phyloP scores from a whole-genome alignment of 345 rosid genomes.

The Lepidium didymum region DNA sequence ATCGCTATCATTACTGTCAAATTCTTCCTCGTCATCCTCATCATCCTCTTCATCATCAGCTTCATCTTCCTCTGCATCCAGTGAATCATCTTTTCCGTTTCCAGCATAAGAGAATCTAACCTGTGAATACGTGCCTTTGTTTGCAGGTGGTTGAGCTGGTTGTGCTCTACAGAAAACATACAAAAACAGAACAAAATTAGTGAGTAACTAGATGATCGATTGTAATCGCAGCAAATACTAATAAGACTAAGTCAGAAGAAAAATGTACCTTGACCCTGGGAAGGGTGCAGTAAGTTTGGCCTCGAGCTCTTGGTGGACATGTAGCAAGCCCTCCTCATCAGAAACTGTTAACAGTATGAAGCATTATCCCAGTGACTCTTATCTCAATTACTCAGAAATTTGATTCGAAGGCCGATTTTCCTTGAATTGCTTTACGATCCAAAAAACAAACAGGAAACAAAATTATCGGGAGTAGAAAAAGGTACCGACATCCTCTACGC shows the following conservation, averaged over 20 bases:
- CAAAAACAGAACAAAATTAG: not conserved
- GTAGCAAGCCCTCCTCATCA: slow-evolving; percentile 83
- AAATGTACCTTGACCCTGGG: slow-evolving; percentile 43
- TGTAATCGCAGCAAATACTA: not conserved
- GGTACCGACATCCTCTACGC: slow-evolving; percentile 99
- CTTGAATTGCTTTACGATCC: slow-evolving; percentile 10
- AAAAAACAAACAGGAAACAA: slow-evolving; percentile 6
- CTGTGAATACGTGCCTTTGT: slow-evolving; percentile 83
- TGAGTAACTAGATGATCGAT: not conserved
- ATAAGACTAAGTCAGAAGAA: not conserved
- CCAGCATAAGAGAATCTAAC: slow-evolving; percentile 91
- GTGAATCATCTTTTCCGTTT: slow-evolving; percentile 40
- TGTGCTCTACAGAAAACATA: slow-evolving; percentile 41
- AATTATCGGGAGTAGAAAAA: slow-evolving; percentile 30
- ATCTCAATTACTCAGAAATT: not conserved
- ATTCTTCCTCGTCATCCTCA: slow-evolving; percentile 82
- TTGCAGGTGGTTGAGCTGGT: slow-evolving; percentile 50
- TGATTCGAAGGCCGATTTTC: not conserved
- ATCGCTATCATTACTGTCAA: slow-evolving; percentile 85
- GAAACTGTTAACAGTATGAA: slow-evolving; percentile 51
- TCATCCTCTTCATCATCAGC: slow-evolving; percentile 71
- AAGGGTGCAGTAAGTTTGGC: slow-evolving; percentile 62
- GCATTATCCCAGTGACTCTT: slow-evolving; percentile 24
- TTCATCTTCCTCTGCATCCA: slow-evolving; percentile 56
- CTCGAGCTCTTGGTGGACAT: slow-evolving; percentile 78